Evolutionary conservation across 768 basidiomycete species (phyloP).

Genomic region (Cystobasidium onofrii): DNA sequence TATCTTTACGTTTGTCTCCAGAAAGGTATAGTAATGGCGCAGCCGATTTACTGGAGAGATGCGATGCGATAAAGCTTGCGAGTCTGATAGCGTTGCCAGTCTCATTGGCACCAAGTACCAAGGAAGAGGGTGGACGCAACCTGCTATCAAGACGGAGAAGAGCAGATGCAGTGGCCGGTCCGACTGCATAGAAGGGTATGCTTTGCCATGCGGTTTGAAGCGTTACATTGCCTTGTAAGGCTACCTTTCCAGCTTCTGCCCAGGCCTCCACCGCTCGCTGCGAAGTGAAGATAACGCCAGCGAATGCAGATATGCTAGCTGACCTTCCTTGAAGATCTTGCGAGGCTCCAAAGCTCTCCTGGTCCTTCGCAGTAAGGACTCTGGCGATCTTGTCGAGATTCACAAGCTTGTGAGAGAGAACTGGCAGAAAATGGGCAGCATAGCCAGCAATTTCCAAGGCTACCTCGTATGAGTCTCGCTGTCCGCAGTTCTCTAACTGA

Average conservation of each 20-base stretch:
- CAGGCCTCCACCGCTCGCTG: slow-evolving; percentile 69
- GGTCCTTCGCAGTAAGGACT: not conserved
- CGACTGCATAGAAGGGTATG: slow-evolving; percentile 71
- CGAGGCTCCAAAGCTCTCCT: not conserved
- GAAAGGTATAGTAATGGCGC: slow-evolving; percentile 61
- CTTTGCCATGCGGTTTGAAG: slow-evolving; percentile 50
- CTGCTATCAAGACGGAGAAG: slow-evolving; percentile 34
- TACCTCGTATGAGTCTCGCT: slow-evolving; percentile 9
- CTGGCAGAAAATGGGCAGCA: slow-evolving; percentile 29
- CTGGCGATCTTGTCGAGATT: slow-evolving; percentile 5
- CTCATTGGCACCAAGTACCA: slow-evolving; percentile 50
- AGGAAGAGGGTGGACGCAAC: slow-evolving; percentile 38
- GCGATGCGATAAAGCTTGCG: not conserved
- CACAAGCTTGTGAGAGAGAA: slow-evolving; percentile 1
- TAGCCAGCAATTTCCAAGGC: not conserved
- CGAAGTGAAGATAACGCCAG: slow-evolving; percentile 70
- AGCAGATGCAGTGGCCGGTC: slow-evolving; percentile 55
- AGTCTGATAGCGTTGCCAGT: slow-evolving; percentile 54
- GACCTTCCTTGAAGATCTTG: not conserved
- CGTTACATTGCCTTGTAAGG: not conserved
- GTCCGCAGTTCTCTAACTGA: not conserved
- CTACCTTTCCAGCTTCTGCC: slow-evolving; percentile 48
- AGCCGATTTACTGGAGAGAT: not conserved
- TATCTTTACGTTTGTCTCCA: slow-evolving; percentile 78
- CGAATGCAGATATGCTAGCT: slow-evolving; percentile 40